A percentile compares a stretch with the other conserved stretches of the same genome.
Conservation (phyloP, 2,329 filamentous ascomycete genomes). For the Cylindrodendrum hubeiense region DNA sequence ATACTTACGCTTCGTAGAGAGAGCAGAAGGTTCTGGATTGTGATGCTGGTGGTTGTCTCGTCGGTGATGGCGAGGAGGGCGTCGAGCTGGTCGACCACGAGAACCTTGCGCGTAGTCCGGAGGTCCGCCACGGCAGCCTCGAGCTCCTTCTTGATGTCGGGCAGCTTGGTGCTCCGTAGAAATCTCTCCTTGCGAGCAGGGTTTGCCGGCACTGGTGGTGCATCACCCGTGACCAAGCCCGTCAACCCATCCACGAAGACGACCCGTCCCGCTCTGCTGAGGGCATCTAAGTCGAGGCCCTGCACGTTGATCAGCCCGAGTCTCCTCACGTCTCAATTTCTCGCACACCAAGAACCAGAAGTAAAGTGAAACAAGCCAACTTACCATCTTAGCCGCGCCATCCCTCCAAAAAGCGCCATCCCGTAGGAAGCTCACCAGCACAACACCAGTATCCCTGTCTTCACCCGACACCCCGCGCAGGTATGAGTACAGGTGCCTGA, state of each 20-base stretch:
- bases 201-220: neutral
- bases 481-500: constrained; percentile 66
- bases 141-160: constrained; percentile 55
- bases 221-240: constrained; percentile 59
- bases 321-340: neutral
- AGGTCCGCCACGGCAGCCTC: constrained; percentile 54
- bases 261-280: constrained; percentile 71
- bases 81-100: constrained; percentile 77
- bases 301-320: constrained; percentile 44
- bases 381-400: constrained; percentile 75
- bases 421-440: constrained; percentile 87
- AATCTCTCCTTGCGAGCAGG: constrained; percentile 31
- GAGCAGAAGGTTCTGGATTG: constrained; percentile 69
- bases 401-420: constrained; percentile 84
- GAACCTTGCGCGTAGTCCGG: constrained; percentile 56
- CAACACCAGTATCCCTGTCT: constrained; percentile 62
- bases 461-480: constrained; percentile 47
- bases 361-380: constrained; percentile 1
- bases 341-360: neutral
- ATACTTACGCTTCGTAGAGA: constrained; percentile 71
- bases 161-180: constrained; percentile 48
- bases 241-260: constrained; percentile 82
- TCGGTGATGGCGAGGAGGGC: constrained; percentile 71
- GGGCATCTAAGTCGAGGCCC: constrained; percentile 78
- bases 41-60: constrained; percentile 56